Conservation (phyloP, 768 basidiomycete species). For the Kwoniella mangroviensis region DNA sequence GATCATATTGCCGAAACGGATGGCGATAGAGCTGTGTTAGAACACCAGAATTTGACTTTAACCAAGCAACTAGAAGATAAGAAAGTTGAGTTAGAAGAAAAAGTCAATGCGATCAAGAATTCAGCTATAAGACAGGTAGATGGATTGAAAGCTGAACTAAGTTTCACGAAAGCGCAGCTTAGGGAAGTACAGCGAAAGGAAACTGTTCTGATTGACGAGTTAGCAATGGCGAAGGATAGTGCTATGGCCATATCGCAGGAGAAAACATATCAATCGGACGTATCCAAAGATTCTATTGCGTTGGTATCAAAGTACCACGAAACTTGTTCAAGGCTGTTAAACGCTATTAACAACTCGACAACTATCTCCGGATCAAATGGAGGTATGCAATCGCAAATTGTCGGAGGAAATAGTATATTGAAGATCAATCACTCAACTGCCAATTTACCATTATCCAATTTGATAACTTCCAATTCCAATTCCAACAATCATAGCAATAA, state of each 20-base stretch:
- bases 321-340: slow-evolving; percentile 45
- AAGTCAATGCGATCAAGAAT: slow-evolving; percentile 38
- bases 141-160: slow-evolving; percentile 76
- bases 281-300: slow-evolving; percentile 52
- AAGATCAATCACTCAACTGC: not conserved
- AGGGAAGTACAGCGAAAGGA: slow-evolving; percentile 48
- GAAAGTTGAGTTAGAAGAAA: slow-evolving; percentile 61
- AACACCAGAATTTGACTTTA: slow-evolving; percentile 78
- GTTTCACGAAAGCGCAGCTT: slow-evolving; percentile 52
- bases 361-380: slow-evolving; percentile 46
- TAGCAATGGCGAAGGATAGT: slow-evolving; percentile 51
- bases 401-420: slow-evolving; percentile 6
- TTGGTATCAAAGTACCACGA: slow-evolving; percentile 55
- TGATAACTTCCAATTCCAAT: not conserved
- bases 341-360: slow-evolving; percentile 50
- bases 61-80: slow-evolving; percentile 76
- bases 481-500: slow-evolving; percentile 13
- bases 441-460: slow-evolving; percentile 12
- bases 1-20: slow-evolving; percentile 93
- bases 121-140: slow-evolving; percentile 57
- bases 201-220: slow-evolving; percentile 42
- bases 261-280: slow-evolving; percentile 36
- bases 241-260: slow-evolving; percentile 38
- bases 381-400: slow-evolving; percentile 9
- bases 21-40: slow-evolving; percentile 88